Conservation (phyloP, 805 yeast genomes). For the Saccharomycopsis oosterbeekiorum region DNA sequence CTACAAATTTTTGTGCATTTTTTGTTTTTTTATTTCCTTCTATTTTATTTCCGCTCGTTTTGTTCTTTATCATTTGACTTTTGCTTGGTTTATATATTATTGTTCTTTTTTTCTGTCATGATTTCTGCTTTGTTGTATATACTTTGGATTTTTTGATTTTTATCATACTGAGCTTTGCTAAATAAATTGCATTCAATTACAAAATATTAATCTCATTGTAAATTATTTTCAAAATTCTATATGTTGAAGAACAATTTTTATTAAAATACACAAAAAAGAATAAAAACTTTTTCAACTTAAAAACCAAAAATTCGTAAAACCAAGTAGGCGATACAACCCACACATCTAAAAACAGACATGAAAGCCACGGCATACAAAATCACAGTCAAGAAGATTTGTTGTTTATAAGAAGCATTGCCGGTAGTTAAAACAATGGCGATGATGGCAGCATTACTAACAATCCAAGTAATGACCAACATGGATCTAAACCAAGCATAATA, state of each 20-base stretch:
- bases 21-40: no score
- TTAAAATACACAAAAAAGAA: neutral
- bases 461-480: slow-evolving; percentile 82
- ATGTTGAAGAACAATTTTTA: neutral
- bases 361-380: slow-evolving; percentile 90
- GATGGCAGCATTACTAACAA: slow-evolving; percentile 72
- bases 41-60: no score
- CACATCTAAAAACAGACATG: slow-evolving; percentile 72
- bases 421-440: slow-evolving; percentile 60
- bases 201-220: no score
- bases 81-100: no score
- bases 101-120: no score
- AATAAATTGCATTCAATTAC: no score
- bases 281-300: neutral
- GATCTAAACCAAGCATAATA: slow-evolving; percentile 91
- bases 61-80: no score
- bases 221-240: neutral
- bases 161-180: no score
- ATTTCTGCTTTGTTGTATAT: no score
- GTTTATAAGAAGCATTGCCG: slow-evolving; percentile 28
- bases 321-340: slow-evolving; percentile 63
- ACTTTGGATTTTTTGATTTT: no score
- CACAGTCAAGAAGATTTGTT: slow-evolving; percentile 66
- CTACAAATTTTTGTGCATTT: no score
- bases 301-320: slow-evolving; percentile 18